Evolutionary conservation across 1,139 yeast genomes (phyloP).

Genomic region (Kodamaea arcana): DNA sequence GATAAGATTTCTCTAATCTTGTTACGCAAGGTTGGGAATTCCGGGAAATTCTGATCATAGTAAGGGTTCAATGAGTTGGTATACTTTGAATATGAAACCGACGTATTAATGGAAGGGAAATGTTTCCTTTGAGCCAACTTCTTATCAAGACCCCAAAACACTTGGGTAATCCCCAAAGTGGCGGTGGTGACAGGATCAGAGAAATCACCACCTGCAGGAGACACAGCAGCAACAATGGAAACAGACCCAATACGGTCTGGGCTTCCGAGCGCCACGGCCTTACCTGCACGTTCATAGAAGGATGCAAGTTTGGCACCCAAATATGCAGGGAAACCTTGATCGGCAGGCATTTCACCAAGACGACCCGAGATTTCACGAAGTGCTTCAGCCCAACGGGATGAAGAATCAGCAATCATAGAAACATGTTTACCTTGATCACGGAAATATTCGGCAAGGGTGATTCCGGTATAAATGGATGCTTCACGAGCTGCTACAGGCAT

Average conservation of each 20-base stretch:
- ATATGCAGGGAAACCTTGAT: slow-evolving; percentile 99
- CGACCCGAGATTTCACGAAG: slow-evolving; percentile 99
- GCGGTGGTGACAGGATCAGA: slow-evolving; percentile 99
- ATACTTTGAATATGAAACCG: slow-evolving; percentile 94
- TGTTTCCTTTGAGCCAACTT: slow-evolving; percentile 99
- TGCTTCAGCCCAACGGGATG: slow-evolving; percentile 99
- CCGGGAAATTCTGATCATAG: slow-evolving; percentile 84
- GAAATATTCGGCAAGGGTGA: slow-evolving; percentile 96
- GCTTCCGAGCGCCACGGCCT: slow-evolving; percentile 90
- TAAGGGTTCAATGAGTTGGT: slow-evolving; percentile 81
- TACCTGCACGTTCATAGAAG: slow-evolving; percentile 99
- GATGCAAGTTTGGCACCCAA: slow-evolving; percentile 98
- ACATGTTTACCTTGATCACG: slow-evolving; percentile 99
- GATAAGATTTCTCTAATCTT: slow-evolving; percentile 91
- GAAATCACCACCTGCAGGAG: slow-evolving; percentile 99
- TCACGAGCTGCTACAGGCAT: slow-evolving; percentile 99
- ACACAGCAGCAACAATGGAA: slow-evolving; percentile 98
- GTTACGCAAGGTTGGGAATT: slow-evolving; percentile 84
- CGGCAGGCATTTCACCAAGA: slow-evolving; percentile 99
- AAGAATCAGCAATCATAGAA: slow-evolving; percentile 98
- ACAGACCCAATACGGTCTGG: slow-evolving; percentile 97
- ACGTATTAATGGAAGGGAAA: slow-evolving; percentile 97
- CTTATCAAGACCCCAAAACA: slow-evolving; percentile 99
- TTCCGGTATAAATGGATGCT: slow-evolving; percentile 98
- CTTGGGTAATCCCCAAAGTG: slow-evolving; percentile 97